Conservation (phyloP, 805 yeast species). For the Helenozyma rhizophorensis region DNA sequence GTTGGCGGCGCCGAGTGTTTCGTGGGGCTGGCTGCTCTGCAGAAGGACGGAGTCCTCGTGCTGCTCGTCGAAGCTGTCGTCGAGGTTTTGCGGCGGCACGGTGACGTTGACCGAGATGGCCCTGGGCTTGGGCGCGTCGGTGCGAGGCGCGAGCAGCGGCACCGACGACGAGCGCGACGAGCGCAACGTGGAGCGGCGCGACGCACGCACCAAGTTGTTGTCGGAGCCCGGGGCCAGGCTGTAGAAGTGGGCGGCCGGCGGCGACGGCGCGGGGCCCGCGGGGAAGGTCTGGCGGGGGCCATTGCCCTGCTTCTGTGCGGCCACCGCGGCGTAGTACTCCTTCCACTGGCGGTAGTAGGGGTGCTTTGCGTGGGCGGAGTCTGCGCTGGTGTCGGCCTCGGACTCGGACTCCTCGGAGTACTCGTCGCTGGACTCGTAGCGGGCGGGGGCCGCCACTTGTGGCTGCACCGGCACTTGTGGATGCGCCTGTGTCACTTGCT, state of each 20-base stretch:
- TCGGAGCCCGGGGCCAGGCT: slow-evolving; percentile 1
- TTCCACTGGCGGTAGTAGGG: slow-evolving; percentile 37
- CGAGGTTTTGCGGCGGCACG: background rate
- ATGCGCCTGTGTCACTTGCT: too few species aligned
- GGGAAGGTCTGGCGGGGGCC: slow-evolving; percentile 11
- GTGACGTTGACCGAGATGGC: slow-evolving; percentile 12
- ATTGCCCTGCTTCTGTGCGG: slow-evolving; percentile 12
- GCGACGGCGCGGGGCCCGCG: slow-evolving; percentile 1
- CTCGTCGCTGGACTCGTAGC: background rate
- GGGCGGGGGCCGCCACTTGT: too few species aligned
- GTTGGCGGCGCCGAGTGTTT: too few species aligned
- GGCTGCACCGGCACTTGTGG: too few species aligned
- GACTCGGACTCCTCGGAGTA: background rate
- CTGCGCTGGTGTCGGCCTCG: too few species aligned
- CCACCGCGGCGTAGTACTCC: slow-evolving; percentile 29
- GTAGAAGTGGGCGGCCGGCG: slow-evolving; percentile 10
- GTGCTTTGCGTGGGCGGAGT: slow-evolving; percentile 9
- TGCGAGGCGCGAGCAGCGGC: slow-evolving; percentile 18
- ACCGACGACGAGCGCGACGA: slow-evolving; percentile 35
- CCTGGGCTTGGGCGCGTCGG: slow-evolving; percentile 3
- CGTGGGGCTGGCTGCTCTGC: too few species aligned
- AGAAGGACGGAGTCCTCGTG: too few species aligned
- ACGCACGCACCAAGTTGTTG: slow-evolving; percentile 17
- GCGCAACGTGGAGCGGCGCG: slow-evolving; percentile 28
- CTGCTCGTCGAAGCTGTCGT: background rate